Evolutionary conservation across 495 filamentous ascomycete genomes (phyloP).

Genomic region (Trichoderma orchidacearum): DNA sequence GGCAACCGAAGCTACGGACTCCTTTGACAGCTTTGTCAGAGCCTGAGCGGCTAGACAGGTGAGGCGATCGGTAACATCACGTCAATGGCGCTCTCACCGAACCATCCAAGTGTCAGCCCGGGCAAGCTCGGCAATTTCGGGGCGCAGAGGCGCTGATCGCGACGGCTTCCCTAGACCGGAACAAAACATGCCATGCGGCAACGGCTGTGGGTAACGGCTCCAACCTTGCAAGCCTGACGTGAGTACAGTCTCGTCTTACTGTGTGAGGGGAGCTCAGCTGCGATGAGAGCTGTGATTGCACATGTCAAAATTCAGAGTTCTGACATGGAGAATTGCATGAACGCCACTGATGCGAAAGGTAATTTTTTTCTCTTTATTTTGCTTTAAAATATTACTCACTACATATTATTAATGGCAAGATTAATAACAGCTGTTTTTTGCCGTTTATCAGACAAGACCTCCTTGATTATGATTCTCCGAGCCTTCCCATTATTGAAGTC

Average conservation of each 20-base stretch:
- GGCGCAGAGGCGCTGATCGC: neutral
- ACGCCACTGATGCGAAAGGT: neutral
- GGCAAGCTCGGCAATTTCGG: neutral
- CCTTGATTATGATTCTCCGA: no score
- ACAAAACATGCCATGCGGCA: no score
- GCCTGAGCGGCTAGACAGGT: neutral
- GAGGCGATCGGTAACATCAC: neutral
- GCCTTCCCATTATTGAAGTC: neutral
- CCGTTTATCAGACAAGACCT: neutral
- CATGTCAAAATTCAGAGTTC: neutral
- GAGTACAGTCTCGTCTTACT: neutral
- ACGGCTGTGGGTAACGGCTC: no score
- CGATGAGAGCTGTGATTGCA: neutral
- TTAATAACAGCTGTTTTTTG: no score
- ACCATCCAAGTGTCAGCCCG: neutral
- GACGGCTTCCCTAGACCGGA: neutral
- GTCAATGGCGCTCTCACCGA: neutral
- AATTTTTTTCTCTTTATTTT: neutral
- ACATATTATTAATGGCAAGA: neutral
- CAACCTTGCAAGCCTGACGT: no score
- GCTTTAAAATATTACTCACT: neutral
- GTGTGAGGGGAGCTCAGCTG: neutral
- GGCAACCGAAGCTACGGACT: neutral
- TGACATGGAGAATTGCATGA: neutral
- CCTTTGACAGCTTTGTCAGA: neutral